Evolutionary conservation across 805 yeast species (phyloP), one percentile per base, ranked within the genome.

Genomic region (Candida suzukii): DNA sequence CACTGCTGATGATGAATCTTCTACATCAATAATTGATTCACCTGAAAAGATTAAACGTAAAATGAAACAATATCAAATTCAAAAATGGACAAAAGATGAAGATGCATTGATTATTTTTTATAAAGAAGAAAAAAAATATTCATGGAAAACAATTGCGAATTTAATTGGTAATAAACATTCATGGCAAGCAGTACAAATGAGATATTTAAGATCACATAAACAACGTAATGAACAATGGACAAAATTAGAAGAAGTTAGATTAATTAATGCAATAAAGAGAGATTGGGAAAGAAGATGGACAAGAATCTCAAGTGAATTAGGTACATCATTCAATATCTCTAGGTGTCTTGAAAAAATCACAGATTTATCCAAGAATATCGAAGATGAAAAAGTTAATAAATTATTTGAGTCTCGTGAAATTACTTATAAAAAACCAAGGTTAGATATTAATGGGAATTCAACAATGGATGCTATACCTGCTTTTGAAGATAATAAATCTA

Each of bases 101-200:
- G 69, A 64, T 46, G 57, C 56, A 16, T 56, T 62, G 3, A 62
- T 64, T 11, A 59, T 64, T 4, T 56, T 56, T 39, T 63, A 58
- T 45, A 64, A 66, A 41, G 73, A 69, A 46, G 58, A 54, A 38
- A 43, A 56, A 47, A 51, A 56, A 24, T 54, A 56, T 34, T 56
- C 70, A 18, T 68, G 73, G 73, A 60, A 60, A 32, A 54, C 56
- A 38, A 66, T 68, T 33, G 66, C 66, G 25, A 47, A 47, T 25
- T 48, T 58, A 24, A 41, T 64, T 16, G 56, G 57, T 11, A 39
- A 51, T 13, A 49, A 57, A 37, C 71, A 68, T 44, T 50, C 70
- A 14, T 67, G 72, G 72, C 73, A 68, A 48, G 71, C 73, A 2
- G 63, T 70, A 28, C 74, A 70, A 49, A 70, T 69, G 74, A 49